Percentiles rank a stretch among this genome's conserved stretches.
phyloP scores from a whole-genome alignment of 2,329 filamentous ascomycete genomes.

The Microdochium nivale region DNA sequence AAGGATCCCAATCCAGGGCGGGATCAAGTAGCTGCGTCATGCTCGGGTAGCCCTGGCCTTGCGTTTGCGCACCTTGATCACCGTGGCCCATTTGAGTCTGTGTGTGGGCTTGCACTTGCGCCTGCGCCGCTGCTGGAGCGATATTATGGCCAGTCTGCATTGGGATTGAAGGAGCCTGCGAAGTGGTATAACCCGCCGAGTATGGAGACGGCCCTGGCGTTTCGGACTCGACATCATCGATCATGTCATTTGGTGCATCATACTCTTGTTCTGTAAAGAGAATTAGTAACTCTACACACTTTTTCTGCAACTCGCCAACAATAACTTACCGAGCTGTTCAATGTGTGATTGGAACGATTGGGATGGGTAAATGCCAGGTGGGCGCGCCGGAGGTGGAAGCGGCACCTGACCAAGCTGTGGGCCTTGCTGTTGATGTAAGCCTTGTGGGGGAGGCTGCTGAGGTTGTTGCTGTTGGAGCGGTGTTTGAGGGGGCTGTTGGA shows the following conservation, averaged over 20 bases:
- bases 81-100: conserved; percentile 24
- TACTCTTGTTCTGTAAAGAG: conserved; percentile 88
- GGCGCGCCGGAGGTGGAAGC: conserved; percentile 30
- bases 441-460: conserved; percentile 12
- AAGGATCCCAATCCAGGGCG: conserved; percentile 86
- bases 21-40: conserved; percentile 63
- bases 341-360: conserved; percentile 85
- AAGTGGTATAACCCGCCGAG: conserved; percentile 38
- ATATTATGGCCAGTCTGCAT: conserved; percentile 29
- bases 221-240: conserved; percentile 72
- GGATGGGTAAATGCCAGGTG: conserved; percentile 61
- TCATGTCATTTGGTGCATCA: conserved; percentile 80
- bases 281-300: conserved; percentile 50
- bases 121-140: conserved; percentile 25
- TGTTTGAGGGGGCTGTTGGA: conserved; percentile 7
- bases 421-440: conserved; percentile 11
- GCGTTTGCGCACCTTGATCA: conserved; percentile 19
- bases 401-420: conserved; percentile 15
- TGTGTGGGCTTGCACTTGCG: conserved; percentile 19
- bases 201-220: conserved; percentile 62
- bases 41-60: conserved; percentile 44
- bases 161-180: conserved; percentile 12
- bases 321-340: conserved; percentile 84
- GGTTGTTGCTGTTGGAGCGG: conserved; percentile 20
- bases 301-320: conserved; percentile 42